These are phyloP conservation scores for Peronospora farinosa DNA, from an alignment of 352 stramenopile genomes.

Conservation along the genomic window DNA sequence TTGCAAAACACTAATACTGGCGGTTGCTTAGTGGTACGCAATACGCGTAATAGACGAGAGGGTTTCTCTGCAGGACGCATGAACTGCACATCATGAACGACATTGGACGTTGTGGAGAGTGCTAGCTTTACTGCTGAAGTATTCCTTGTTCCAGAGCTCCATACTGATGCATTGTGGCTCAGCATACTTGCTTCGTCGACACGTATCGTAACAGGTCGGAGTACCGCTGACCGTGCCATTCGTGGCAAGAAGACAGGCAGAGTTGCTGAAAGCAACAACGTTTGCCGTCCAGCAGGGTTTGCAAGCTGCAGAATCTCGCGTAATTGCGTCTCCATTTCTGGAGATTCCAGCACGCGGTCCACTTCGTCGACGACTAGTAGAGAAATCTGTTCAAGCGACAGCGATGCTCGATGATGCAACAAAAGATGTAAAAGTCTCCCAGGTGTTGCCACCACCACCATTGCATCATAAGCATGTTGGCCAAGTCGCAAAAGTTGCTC, in stretches of 20 bases:
- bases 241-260: conserved; percentile 85
- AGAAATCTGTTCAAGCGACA: conserved; percentile 31
- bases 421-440: conserved; percentile 54
- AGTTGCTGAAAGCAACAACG: conserved; percentile 93
- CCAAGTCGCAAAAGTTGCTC: conserved; percentile 37
- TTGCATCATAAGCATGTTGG: conserved; percentile 9
- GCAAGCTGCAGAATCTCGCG: conserved; percentile 88
- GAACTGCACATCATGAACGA: conserved; percentile 89
- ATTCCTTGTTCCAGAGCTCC: neutral
- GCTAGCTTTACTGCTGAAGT: conserved; percentile 7
- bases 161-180: conserved; percentile 1
- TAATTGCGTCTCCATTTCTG: conserved; percentile 88
- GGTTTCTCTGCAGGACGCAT: conserved; percentile 45
- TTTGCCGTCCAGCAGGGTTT: conserved; percentile 61
- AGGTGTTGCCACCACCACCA: conserved; percentile 47
- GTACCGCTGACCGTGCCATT: conserved; percentile 89
- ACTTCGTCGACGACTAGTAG: conserved; percentile 93
- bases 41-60: conserved; percentile 38
- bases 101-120: conserved; percentile 23
- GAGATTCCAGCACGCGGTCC: conserved; percentile 91
- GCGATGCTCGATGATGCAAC: conserved; percentile 11
- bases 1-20: conserved; percentile 97
- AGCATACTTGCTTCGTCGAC: conserved; percentile 53
- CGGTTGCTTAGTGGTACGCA: conserved; percentile 71
- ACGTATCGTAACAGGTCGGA: conserved; percentile 88